Percentiles rank a stretch among this genome's conserved stretches.
phyloP scores from a whole-genome alignment of 1,284 basidiomycete species.

The Agroathelia rolfsii region DNA sequence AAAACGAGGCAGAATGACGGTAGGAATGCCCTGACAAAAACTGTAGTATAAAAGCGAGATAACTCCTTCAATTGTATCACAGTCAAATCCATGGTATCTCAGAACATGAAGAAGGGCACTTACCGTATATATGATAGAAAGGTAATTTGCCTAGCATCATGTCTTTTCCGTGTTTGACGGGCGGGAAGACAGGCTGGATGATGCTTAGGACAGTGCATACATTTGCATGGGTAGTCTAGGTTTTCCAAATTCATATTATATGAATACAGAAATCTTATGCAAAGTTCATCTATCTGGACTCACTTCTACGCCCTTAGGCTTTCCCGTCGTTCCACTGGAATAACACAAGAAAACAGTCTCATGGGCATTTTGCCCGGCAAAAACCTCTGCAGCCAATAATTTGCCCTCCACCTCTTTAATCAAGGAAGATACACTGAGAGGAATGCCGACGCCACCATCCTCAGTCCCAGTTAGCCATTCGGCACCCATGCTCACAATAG shows the following conservation, averaged over 20 bases:
- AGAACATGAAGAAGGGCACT: conserved; percentile 5
- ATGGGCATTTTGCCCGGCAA: conserved; percentile 36
- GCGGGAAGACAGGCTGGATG: conserved; percentile 29
- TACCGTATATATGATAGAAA: conserved; percentile 44
- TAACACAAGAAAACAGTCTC: conserved; percentile 60
- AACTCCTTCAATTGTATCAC: too few relatives aligned
- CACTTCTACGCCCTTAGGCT: conserved; percentile 34
- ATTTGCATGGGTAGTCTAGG: conserved; percentile 58
- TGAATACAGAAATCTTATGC: neutral
- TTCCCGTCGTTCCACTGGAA: conserved; percentile 55
- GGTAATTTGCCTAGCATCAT: conserved; percentile 49
- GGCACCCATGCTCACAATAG: too few relatives aligned
- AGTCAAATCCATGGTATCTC: neutral
- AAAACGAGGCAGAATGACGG: too few relatives aligned
- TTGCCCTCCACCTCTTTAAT: too few relatives aligned
- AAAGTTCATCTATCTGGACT: conserved; percentile 1
- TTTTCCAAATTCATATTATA: neutral
- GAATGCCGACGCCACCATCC: too few relatives aligned
- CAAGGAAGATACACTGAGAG: too few relatives aligned
- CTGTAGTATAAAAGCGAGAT: too few relatives aligned
- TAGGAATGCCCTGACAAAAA: too few relatives aligned
- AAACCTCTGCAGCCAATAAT: too few relatives aligned
- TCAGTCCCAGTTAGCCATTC: too few relatives aligned
- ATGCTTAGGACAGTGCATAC: conserved; percentile 41
- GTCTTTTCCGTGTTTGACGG: conserved; percentile 29